Conservation (phyloP, 345 rosid species). For the thale cress (Arabidopsis thaliana) region DNA sequence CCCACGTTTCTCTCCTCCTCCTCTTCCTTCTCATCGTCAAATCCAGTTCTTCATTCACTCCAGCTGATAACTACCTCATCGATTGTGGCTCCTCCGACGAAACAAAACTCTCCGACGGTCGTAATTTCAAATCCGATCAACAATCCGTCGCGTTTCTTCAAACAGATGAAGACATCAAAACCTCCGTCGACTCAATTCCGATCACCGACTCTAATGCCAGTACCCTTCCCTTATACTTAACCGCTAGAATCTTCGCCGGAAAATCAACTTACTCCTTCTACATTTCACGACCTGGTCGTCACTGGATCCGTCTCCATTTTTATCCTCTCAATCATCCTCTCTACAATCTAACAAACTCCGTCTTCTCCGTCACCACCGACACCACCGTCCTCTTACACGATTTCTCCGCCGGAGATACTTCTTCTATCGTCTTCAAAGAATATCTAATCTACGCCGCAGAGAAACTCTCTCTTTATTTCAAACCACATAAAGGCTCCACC, state of each 20-base stretch:
- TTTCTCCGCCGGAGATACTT: constrained; percentile 49
- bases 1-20: constrained; percentile 40
- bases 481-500: constrained; percentile 55
- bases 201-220: constrained; percentile 23
- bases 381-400: constrained; percentile 70
- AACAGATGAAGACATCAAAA: constrained; percentile 58
- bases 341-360: constrained; percentile 53
- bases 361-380: constrained; percentile 63
- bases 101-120: constrained; percentile 69
- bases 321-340: constrained; percentile 67
- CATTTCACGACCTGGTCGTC: constrained; percentile 61
- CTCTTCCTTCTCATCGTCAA: constrained; percentile 18
- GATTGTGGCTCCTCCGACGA: constrained; percentile 74
- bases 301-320: constrained; percentile 87
- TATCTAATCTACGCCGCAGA: constrained; percentile 59
- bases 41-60: constrained; percentile 38
- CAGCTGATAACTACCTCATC: constrained; percentile 69
- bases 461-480: constrained; percentile 58
- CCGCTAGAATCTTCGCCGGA: constrained; percentile 57
- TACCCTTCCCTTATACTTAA: constrained; percentile 49
- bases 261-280: constrained; percentile 56
- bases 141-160: constrained; percentile 53
- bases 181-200: constrained; percentile 55
- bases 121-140: constrained; percentile 72
- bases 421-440: constrained; percentile 62